Base-by-base conservation (phyloP, 805 yeast species). In the Brettanomyces bruxellensis region DNA sequence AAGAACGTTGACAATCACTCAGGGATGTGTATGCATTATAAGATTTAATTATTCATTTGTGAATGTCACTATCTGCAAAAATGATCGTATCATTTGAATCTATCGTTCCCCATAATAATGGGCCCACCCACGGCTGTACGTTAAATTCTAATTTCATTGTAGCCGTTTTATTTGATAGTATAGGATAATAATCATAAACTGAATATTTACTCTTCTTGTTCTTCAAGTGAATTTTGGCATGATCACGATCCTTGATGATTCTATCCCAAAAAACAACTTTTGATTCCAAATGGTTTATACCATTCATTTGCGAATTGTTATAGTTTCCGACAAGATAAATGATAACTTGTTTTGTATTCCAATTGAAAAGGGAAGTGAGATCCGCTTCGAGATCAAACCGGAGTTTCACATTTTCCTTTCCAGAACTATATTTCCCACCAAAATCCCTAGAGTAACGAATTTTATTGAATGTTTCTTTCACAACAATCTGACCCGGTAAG, bases 281-380 rank as follows among this genome's bases (percentile, higher is more conserved):
- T 2, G 49, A 66, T 55, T 48, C 66, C 60, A 49, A 59, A 42
- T 47, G 64, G 12, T 35, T 48, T 14, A 41, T 34, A 24, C 52
- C 50, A 14, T 14, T 14, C 14, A 5, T 23, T 25, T 37, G 32
- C 11, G 30, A n/a, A 14, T n/a, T n/a, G 6, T 41, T 40, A 37
- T 43, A 90, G 58, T 87, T 91, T 1, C 95, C 95, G 3, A 95
- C 86, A 51, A 93, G 70, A 58, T 91, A 93, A 4, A 83, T 86
- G 58, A 93, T 91, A n/a, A 91, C 80, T 65, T 91, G 98, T 61
- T 91, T 91, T 11, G 99, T 93, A 66, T 91, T 93, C 96, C 97
- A 91, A 64, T 85, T 89, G 75, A 90, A 90, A 45, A 93, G 71
- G 2, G 87, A 81, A 1, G 86, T 61, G 50, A 91, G 70, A 64